Conservation (phyloP, 1,284 basidiomycete species). For the Megacollybia platyphylla region DNA sequence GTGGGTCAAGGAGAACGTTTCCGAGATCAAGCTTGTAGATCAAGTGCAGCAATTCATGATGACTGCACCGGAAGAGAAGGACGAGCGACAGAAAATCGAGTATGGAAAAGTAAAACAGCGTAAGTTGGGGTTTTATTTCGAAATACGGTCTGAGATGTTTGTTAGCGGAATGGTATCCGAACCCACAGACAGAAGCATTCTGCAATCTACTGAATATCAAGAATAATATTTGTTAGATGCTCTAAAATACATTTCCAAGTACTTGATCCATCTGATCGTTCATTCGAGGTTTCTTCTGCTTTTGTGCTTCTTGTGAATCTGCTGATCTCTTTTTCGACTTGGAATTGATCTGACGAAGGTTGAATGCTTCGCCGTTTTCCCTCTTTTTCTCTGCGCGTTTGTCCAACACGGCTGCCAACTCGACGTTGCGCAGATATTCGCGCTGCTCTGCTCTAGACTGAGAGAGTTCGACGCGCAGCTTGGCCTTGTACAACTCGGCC, state of each 20-base stretch:
- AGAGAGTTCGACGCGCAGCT: constrained; percentile 81
- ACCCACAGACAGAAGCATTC: constrained; percentile 86
- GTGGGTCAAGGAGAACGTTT: constrained; percentile 47
- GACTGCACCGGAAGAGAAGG: constrained; percentile 44
- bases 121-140: constrained; percentile 3
- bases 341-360: constrained; percentile 18
- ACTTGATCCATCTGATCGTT: constrained; percentile 2
- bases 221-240: constrained; percentile 32
- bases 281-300: constrained; percentile 17
- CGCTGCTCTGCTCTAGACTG: constrained; percentile 85
- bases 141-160: constrained; percentile 5
- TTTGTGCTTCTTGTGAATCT: constrained; percentile 10
- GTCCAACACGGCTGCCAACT: constrained; percentile 82
- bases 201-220: constrained; percentile 69
- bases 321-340: constrained; percentile 15
- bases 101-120: not conserved
- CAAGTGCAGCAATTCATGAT: constrained; percentile 61
- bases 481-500: constrained; percentile 78
- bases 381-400: constrained; percentile 72
- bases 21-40: constrained; percentile 26
- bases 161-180: constrained; percentile 69
- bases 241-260: constrained; percentile 1
- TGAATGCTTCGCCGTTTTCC: constrained; percentile 35
- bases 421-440: constrained; percentile 91
- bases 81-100: too few relatives aligned